Evolutionary conservation across 164 flowering plant species (phyloP).

Genomic region (Santalum album): DNA sequence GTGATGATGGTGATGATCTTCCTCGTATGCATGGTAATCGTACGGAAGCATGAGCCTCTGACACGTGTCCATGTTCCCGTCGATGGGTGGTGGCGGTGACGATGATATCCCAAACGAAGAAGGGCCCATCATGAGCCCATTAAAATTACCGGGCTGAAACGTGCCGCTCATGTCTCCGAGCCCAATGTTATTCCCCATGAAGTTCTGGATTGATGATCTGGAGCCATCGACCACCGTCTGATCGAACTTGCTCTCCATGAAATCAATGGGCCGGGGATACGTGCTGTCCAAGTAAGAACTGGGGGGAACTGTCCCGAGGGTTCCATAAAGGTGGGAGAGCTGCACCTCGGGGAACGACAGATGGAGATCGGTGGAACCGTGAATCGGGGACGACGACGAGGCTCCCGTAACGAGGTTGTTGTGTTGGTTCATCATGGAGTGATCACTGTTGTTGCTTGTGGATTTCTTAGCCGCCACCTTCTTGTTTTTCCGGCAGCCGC

Average conservation of each 20-base stretch:
- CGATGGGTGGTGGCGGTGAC: too few species aligned
- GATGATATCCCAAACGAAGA: conserved; percentile 16
- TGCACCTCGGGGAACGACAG: conserved; percentile 44
- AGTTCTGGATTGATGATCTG: too few species aligned
- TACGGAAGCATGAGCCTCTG: conserved; percentile 33
- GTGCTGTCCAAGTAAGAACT: not conserved
- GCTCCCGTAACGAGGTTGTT: not conserved
- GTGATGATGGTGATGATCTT: not conserved
- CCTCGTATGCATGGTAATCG: conserved; percentile 5
- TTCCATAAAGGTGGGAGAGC: conserved; percentile 22
- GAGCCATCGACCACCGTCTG: too few species aligned
- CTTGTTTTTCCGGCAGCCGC: conserved; percentile 71
- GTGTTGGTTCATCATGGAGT: conserved; percentile 12
- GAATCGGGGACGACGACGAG: conserved; percentile 6
- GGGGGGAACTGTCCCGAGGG: too few species aligned
- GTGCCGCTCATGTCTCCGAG: too few species aligned
- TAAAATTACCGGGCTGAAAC: too few species aligned
- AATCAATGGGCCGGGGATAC: not conserved
- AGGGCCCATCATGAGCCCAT: too few species aligned
- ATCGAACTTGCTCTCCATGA: conserved; percentile 28
- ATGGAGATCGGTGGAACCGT: conserved; percentile 36
- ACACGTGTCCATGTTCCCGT: conserved; percentile 12
- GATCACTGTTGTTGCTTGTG: not conserved
- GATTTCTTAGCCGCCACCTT: conserved; percentile 32
- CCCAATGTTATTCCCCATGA: too few species aligned